Conservation (phyloP, 306 rosid genomes). For the Alnus glutinosa region DNA sequence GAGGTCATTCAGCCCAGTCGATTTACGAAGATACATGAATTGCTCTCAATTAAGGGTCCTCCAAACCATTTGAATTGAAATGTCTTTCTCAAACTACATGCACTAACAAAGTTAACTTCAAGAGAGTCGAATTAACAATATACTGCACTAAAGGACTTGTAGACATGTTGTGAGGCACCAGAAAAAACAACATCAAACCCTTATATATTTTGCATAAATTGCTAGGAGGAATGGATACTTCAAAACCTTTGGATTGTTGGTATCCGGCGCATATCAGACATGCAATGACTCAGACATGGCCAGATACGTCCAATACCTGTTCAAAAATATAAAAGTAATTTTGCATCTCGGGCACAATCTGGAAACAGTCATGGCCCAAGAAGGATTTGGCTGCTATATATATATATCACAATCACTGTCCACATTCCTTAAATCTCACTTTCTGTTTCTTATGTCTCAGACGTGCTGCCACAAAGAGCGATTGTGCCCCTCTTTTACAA, state of each 20-base stretch:
- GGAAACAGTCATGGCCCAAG: not conserved
- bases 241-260: too few relatives aligned
- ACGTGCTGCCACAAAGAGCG: not conserved
- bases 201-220: not conserved
- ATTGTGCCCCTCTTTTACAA: too few relatives aligned
- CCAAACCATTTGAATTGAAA: not conserved
- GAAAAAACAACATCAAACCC: not conserved
- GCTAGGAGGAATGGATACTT: too few relatives aligned
- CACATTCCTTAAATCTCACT: too few relatives aligned
- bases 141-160: not conserved
- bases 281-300: not conserved
- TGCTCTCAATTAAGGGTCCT: not conserved
- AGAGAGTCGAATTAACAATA: not conserved
- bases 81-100: not conserved
- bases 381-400: too few relatives aligned
- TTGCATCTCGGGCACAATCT: not conserved
- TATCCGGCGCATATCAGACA: too few relatives aligned
- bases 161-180: not conserved
- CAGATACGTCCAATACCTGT: not conserved
- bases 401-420: too few relatives aligned
- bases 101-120: not conserved
- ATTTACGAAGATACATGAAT: not conserved
- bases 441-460: not conserved
- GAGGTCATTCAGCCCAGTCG: slow-evolving; percentile 3
- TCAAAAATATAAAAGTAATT: not conserved